Evolutionary conservation across 495 filamentous ascomycete species (phyloP).

Genomic region (Xylaria intraflava): DNA sequence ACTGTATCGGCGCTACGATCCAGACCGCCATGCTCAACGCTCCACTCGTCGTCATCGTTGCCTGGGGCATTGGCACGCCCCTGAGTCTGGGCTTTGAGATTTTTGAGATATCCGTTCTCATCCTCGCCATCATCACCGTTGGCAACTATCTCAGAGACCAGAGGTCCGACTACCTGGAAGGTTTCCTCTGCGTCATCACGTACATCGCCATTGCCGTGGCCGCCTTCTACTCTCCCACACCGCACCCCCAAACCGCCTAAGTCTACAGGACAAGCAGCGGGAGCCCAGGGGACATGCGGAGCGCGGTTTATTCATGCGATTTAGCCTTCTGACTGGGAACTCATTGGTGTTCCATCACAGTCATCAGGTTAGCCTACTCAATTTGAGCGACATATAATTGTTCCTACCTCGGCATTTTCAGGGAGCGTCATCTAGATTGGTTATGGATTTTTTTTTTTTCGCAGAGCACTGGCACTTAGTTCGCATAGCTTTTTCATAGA

Average conservation of each 20-base stretch:
- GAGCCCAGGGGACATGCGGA: not conserved
- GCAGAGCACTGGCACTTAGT: no score
- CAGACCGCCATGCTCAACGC: slow-evolving; percentile 89
- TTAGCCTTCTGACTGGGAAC: not conserved
- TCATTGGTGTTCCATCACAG: not conserved
- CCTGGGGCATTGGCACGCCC: slow-evolving; percentile 64
- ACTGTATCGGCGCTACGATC: slow-evolving; percentile 80
- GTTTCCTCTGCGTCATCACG: slow-evolving; percentile 64
- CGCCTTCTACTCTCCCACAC: slow-evolving; percentile 57
- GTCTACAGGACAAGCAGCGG: not conserved
- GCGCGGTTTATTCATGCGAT: slow-evolving; percentile 3
- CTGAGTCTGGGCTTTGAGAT: slow-evolving; percentile 84
- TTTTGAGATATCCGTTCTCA: slow-evolving; percentile 82
- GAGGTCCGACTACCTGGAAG: slow-evolving; percentile 77
- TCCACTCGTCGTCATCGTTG: slow-evolving; percentile 74
- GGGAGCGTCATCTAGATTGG: not conserved
- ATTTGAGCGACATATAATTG: not conserved
- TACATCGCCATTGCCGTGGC: slow-evolving; percentile 59
- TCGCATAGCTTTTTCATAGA: no score
- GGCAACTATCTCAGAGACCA: slow-evolving; percentile 75
- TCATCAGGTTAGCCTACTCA: no score
- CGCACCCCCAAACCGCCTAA: slow-evolving; percentile 19
- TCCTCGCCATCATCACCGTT: slow-evolving; percentile 80
- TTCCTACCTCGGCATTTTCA: not conserved
- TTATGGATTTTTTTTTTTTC: no score